Percentiles rank a stretch among this genome's conserved stretches.
These are phyloP conservation scores for Solidago caesia DNA, from an alignment of 129 eudicot genomes.

Conservation along the genomic window DNA sequence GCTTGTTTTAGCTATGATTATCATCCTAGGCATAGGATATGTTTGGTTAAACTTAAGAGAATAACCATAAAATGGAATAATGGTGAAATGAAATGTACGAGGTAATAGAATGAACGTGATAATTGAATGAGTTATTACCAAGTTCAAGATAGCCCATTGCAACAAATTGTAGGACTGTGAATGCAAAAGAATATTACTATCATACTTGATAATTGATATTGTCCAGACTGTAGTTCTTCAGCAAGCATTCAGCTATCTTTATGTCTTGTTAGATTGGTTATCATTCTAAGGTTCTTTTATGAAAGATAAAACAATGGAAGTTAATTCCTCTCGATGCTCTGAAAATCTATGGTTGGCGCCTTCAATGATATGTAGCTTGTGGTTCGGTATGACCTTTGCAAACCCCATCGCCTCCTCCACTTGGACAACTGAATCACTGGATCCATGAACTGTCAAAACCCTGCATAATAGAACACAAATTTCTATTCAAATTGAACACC, in stretches of 20 bases:
- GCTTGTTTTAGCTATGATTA: too few species aligned
- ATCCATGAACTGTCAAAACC: conserved; percentile 63
- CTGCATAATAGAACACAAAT: background rate
- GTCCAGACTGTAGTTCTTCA: too few species aligned
- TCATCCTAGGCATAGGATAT: too few species aligned
- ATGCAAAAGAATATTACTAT: too few species aligned
- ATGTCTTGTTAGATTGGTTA: background rate
- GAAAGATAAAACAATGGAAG: conserved; percentile 38
- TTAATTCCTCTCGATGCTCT: conserved; percentile 41
- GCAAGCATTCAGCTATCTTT: background rate
- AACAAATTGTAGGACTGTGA: too few species aligned
- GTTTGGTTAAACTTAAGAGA: too few species aligned
- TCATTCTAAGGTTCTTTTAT: conserved; percentile 18
- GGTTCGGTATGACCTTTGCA: conserved; percentile 70
- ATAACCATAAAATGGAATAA: too few species aligned
- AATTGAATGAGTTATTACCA: too few species aligned
- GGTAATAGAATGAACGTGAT: too few species aligned
- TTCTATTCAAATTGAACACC: background rate
- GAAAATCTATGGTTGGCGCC: conserved; percentile 49
- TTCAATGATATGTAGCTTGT: conserved; percentile 48
- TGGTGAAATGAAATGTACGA: too few species aligned
- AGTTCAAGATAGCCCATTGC: too few species aligned
- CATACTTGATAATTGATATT: too few species aligned
- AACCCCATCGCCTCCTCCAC: conserved; percentile 69
- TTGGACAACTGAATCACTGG: conserved; percentile 58